Base-by-base conservation (phyloP, 1,139 yeast species). In the Maudiozyma humilis region DNA sequence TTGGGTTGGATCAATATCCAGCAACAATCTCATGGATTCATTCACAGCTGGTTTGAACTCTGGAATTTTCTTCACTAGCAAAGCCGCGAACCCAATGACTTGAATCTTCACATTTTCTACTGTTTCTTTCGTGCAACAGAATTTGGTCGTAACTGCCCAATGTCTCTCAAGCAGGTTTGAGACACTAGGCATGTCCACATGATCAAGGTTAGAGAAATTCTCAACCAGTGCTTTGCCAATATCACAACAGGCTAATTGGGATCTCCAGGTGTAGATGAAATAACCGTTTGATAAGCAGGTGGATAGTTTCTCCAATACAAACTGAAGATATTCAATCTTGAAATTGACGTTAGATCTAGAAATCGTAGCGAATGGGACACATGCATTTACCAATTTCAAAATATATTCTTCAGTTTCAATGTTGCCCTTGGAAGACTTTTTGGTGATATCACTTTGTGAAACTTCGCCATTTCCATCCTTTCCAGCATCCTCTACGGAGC, bases 71-170 rank as follows among this genome's bases (percentile, higher is more conserved):
- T 40, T 46, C 4, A 54, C 46, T 31, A 72, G 43, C 1, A 53
- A 47, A 2, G 57, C 59, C 1, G 67, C 76, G 15, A 67, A 60
- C 33, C 67, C 60, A 49, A 70, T 66, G 23, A 72, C 60, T 43
- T 78, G 79, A 18, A 81, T 63, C 47, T 81, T 72, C 2, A 82
- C 86, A 51, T 72, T 75, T 53, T 84, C 93, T 45, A 81, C 75
- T 38, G 75, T 73, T 37, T 71, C 72, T 32, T 66, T 67, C 5
- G 55, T 55, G 14, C 74, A 65, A 10, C 27, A 23, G 6, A 23
- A 6, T 23, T 6, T 6, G 10, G 10, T 6, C 10, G n/a, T n/a
- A n/a, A n/a, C n/a, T n/a, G n/a, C n/a, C n/a, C n/a, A n/a, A n/a
- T n/a, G n/a, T n/a, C n/a, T n/a, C n/a, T n/a, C n/a, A n/a, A n/a